Percentiles rank a stretch among this genome's conserved stretches.
phyloP scores from a whole-genome alignment of 768 basidiomycete genomes.

The Pulveroboletus sp. region DNA sequence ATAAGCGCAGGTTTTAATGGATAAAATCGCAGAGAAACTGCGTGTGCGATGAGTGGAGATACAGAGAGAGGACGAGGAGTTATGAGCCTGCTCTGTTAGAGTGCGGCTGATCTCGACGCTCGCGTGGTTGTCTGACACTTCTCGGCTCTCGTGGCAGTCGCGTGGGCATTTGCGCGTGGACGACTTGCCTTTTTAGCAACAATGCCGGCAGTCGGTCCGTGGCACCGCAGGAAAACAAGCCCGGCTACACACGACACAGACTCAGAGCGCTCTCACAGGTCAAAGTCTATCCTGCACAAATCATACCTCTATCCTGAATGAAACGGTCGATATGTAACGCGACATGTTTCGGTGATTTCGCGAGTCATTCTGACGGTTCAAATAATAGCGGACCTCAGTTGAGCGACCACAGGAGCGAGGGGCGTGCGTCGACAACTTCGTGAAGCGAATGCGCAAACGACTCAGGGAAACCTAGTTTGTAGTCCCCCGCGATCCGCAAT shows the following conservation, averaged over 20 bases:
- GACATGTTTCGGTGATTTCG: too few relatives aligned
- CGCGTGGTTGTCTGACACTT: conserved; percentile 35
- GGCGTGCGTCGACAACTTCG: too few relatives aligned
- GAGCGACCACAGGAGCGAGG: too few relatives aligned
- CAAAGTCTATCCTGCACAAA: too few relatives aligned
- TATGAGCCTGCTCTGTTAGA: conserved; percentile 16
- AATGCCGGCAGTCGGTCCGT: conserved; percentile 13
- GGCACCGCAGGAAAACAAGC: background rate
- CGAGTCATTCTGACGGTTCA: too few relatives aligned
- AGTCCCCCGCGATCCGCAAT: too few relatives aligned
- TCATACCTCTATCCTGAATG: background rate
- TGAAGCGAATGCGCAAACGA: too few relatives aligned
- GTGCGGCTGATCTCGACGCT: conserved; percentile 31
- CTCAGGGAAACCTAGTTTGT: too few relatives aligned
- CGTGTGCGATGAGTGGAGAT: background rate
- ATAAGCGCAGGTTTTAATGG: conserved; percentile 4
- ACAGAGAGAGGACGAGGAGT: conserved; percentile 2
- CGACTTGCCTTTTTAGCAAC: conserved; percentile 16
- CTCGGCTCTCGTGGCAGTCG: conserved; percentile 35
- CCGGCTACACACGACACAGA: too few relatives aligned
- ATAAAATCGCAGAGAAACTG: background rate
- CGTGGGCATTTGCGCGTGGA: conserved; percentile 31
- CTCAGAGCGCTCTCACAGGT: background rate
- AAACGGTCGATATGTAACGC: too few relatives aligned
- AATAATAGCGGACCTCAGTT: too few relatives aligned